Conservation (phyloP, 306 rosid species). For the Corylus heterophylla region DNA sequence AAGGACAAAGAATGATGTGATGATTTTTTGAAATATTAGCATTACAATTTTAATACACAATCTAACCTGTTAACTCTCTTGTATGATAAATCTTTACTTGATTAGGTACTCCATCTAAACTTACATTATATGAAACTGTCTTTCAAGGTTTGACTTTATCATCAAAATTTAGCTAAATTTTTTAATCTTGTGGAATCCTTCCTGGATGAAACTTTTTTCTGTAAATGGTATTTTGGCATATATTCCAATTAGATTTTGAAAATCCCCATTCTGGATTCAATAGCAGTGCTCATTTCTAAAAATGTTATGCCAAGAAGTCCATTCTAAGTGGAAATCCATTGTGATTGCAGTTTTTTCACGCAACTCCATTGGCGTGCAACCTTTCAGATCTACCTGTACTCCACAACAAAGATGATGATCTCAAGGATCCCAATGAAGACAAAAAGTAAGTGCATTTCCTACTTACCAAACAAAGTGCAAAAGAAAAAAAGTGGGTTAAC, state of each 20-base stretch:
- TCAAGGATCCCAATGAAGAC: conserved; percentile 48
- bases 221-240: not conserved
- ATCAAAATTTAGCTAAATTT: not conserved
- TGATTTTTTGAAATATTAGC: not conserved
- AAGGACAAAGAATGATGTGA: not conserved
- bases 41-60: not conserved
- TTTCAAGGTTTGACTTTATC: not conserved
- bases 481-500: no score
- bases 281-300: not conserved
- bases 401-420: conserved; percentile 45
- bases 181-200: not conserved
- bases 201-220: not conserved
- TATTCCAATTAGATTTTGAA: conserved; percentile 9
- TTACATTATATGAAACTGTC: not conserved
- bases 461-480: not conserved
- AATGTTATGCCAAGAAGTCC: conserved; percentile 17
- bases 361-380: conserved; percentile 76
- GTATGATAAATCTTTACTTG: not conserved
- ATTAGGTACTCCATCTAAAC: not conserved
- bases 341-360: conserved; percentile 71
- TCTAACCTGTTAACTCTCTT: not conserved
- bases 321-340: conserved; percentile 1
- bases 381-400: conserved; percentile 71
- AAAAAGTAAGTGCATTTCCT: conserved; percentile 59
- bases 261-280: conserved; percentile 5